phyloP scores from a whole-genome alignment of 257 asterid species.

The Plantago major region DNA sequence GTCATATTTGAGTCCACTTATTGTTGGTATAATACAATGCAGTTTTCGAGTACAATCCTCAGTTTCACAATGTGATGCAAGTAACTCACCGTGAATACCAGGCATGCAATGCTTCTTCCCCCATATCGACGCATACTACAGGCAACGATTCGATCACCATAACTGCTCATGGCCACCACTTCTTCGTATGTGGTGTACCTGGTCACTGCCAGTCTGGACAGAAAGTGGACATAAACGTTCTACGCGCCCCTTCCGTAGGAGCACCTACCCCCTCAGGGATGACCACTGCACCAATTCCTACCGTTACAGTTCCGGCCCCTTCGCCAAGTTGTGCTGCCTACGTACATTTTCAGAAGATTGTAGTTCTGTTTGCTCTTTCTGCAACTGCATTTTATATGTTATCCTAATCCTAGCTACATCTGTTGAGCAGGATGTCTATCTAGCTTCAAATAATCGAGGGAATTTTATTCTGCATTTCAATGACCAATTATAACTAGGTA shows the following conservation, averaged over 20 bases:
- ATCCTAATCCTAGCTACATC: too few species aligned
- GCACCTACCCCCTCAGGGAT: conserved; percentile 42
- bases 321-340: conserved; percentile 42
- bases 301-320: conserved; percentile 42
- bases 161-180: conserved; percentile 60
- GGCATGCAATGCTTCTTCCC: conserved; percentile 65
- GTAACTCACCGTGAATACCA: conserved; percentile 53
- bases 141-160: conserved; percentile 78
- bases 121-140: conserved; percentile 66
- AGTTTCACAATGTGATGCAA: conserved; percentile 87
- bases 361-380: neutral
- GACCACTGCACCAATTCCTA: conserved; percentile 28
- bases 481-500: too few species aligned
- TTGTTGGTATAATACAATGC: neutral
- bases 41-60: conserved; percentile 71
- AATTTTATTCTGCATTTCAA: too few species aligned
- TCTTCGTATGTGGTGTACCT: conserved; percentile 72
- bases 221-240: conserved; percentile 69
- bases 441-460: too few species aligned
- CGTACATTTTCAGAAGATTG: conserved; percentile 16
- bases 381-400: too few species aligned
- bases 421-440: too few species aligned
- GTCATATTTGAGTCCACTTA: too few species aligned
- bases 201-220: conserved; percentile 90
- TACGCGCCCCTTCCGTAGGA: conserved; percentile 20